A percentile compares a stretch with the other conserved stretches of the same genome.
These are phyloP conservation scores for Curvularia hawaiiensis DNA, from an alignment of 2,329 filamentous ascomycete species.

Conservation along the genomic window DNA sequence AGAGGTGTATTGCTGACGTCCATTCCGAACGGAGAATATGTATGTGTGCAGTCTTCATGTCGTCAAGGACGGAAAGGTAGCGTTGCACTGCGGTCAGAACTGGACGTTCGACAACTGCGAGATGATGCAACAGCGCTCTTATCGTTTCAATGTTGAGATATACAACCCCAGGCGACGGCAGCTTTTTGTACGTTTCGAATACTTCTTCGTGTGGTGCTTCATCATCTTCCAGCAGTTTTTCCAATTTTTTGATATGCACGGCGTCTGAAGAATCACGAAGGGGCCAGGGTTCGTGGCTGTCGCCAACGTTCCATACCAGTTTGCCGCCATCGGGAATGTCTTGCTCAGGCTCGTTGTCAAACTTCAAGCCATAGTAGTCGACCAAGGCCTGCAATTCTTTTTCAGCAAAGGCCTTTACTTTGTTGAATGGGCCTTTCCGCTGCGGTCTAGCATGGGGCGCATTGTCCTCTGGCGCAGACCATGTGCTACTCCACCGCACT, in stretches of 20 bases:
- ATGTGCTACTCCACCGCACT: slow-evolving; percentile 25
- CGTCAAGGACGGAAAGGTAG: slow-evolving; percentile 82
- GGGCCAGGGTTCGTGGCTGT: slow-evolving; percentile 42
- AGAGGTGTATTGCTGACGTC: slow-evolving; percentile 83
- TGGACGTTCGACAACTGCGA: slow-evolving; percentile 67
- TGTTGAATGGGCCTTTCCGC: slow-evolving; percentile 28
- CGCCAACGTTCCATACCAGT: slow-evolving; percentile 40
- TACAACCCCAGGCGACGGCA: slow-evolving; percentile 60
- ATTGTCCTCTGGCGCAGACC: slow-evolving; percentile 9
- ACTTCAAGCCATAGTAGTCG: slow-evolving; percentile 51
- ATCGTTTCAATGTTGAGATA: slow-evolving; percentile 60
- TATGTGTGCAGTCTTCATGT: slow-evolving; percentile 77
- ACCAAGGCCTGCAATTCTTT: slow-evolving; percentile 56
- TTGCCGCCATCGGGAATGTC: slow-evolving; percentile 39
- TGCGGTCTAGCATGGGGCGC: slow-evolving; percentile 14
- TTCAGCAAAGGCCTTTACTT: slow-evolving; percentile 41
- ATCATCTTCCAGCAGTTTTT: slow-evolving; percentile 51
- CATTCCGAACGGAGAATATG: slow-evolving; percentile 72
- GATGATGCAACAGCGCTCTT: slow-evolving; percentile 67
- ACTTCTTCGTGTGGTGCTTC: slow-evolving; percentile 54
- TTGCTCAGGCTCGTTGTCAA: slow-evolving; percentile 31
- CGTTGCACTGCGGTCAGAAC: slow-evolving; percentile 68
- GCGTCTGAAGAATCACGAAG: slow-evolving; percentile 39
- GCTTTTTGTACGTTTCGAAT: slow-evolving; percentile 58
- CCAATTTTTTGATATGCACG: slow-evolving; percentile 41